Evolutionary conservation across 345 rosid species (phyloP), one percentile per base, ranked within the genome.

Genomic region (Lepidium africanum): DNA sequence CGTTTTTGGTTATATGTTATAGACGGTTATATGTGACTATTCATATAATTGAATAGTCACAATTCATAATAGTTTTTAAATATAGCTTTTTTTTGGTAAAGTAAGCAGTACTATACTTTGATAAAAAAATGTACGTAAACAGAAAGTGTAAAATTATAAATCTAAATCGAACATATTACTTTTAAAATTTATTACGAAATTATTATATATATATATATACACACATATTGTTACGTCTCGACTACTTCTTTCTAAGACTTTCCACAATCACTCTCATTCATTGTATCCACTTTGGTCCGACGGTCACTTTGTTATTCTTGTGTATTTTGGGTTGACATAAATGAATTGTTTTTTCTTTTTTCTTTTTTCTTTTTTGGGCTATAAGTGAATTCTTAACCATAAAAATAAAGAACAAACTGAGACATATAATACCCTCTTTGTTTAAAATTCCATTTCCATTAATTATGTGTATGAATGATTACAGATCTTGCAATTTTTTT

Each of bases 11-110:
- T 48, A 53, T 45, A 63, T 45, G 49, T 43, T 70, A 47, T n/a
- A n/a, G n/a, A n/a, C n/a, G n/a, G n/a, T n/a, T 53, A 41, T 33
- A 35, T 71, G 56, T 63, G 48, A 43, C 32, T 64, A 27, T 72
- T 65, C 27, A 56, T 55, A 55, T 47, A 47, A 72, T 16, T 55
- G 70, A 71, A 63, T 41, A 10, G 55, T 63, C 49, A 45, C 49
- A 71, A 38, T 71, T 58, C 64, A 55, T 58, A 71, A 43, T 39
- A 71, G 43, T 9, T 62, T 70, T 71, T 21, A 50, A 59, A 49
- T 9, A 13, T 54, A 54, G 42, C 35, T 67, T 51, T 15, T 23
- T 38, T 46, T 56, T 57, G 23, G 38, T 2, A 56, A 67, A 45
- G 63, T 33, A 67, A 67, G 10, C 19, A 21, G 10, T 63, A 37